A percentile compares a stretch with the other conserved stretches of the same genome.
Evolutionary conservation across 2,329 filamentous ascomycete species (phyloP).

Genomic region (Neobulgaria alba): DNA sequence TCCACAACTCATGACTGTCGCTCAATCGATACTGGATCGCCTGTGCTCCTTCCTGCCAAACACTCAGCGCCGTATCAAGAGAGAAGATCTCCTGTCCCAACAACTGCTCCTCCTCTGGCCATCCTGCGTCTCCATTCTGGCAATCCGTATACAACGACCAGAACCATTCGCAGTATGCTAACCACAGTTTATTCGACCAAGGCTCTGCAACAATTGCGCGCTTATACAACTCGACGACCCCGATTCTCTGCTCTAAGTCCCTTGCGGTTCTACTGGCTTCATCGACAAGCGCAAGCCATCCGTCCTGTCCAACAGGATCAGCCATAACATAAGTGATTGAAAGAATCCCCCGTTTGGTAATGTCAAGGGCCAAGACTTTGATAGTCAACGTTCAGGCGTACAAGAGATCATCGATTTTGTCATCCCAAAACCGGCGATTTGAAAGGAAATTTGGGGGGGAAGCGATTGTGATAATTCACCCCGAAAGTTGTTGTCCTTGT

Average conservation of each 20-base stretch:
- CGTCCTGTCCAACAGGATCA: slow-evolving; percentile 63
- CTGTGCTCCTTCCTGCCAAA: slow-evolving; percentile 65
- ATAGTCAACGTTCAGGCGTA: background rate
- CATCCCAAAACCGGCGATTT: background rate
- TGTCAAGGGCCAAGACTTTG: background rate
- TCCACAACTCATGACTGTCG: slow-evolving; percentile 73
- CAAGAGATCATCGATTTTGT: background rate
- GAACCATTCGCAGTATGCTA: slow-evolving; percentile 70
- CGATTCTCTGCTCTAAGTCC: slow-evolving; percentile 58
- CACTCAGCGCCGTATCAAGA: slow-evolving; percentile 54
- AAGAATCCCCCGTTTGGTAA: background rate
- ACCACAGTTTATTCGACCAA: slow-evolving; percentile 66
- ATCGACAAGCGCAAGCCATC: slow-evolving; percentile 69
- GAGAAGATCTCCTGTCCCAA: slow-evolving; percentile 66
- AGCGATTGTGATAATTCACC: background rate
- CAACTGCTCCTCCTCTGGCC: slow-evolving; percentile 59
- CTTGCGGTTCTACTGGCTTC: slow-evolving; percentile 55
- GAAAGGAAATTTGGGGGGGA: background rate
- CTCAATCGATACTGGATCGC: slow-evolving; percentile 65
- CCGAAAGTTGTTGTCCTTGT: no score
- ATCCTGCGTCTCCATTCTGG: slow-evolving; percentile 45
- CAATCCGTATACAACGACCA: slow-evolving; percentile 61
- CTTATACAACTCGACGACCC: slow-evolving; percentile 64
- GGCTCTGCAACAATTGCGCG: slow-evolving; percentile 63
- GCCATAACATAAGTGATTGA: slow-evolving; percentile 17